Evolutionary conservation across 129 eudicot genomes (phyloP).

Genomic region (Cynara cardunculus): DNA sequence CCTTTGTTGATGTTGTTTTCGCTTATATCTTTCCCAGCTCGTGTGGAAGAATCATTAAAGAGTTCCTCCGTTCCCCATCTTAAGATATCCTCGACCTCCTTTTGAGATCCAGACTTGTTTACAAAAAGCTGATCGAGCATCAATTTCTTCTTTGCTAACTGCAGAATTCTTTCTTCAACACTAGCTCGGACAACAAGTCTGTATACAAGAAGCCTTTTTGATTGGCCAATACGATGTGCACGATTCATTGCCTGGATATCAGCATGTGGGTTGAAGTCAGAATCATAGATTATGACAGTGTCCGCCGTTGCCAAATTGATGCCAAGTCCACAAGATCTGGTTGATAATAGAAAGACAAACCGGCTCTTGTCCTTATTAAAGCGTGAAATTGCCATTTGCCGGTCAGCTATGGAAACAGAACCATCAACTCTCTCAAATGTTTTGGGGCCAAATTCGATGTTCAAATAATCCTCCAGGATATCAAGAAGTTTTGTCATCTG

Average conservation of each 20-base stretch:
- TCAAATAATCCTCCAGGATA: conserved; percentile 88
- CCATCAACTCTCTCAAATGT: conserved; percentile 97
- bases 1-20: conserved; percentile 44
- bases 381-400: conserved; percentile 86
- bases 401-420: conserved; percentile 85
- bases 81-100: conserved; percentile 89
- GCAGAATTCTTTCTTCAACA: conserved; percentile 95
- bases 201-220: conserved; percentile 82
- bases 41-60: conserved; percentile 52
- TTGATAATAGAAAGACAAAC: conserved; percentile 81
- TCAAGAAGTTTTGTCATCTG: conserved; percentile 97
- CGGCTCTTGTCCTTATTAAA: conserved; percentile 86
- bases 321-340: conserved; percentile 97
- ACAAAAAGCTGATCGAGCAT: conserved; percentile 99
- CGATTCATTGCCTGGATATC: conserved; percentile 99
- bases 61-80: conserved; percentile 98
- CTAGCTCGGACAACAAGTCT: conserved; percentile 98
- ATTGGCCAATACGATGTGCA: conserved; percentile 98
- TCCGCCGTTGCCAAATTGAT: conserved; percentile 98
- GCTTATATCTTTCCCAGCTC: conserved; percentile 40
- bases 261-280: conserved; percentile 97
- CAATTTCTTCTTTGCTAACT: conserved; percentile 89
- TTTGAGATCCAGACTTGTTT: conserved; percentile 81
- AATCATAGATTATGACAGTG: conserved; percentile 94
- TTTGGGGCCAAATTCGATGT: conserved; percentile 75